Evolutionary conservation across 768 basidiomycete genomes (phyloP).

Genomic region (Porpolomopsis calyptriformis): DNA sequence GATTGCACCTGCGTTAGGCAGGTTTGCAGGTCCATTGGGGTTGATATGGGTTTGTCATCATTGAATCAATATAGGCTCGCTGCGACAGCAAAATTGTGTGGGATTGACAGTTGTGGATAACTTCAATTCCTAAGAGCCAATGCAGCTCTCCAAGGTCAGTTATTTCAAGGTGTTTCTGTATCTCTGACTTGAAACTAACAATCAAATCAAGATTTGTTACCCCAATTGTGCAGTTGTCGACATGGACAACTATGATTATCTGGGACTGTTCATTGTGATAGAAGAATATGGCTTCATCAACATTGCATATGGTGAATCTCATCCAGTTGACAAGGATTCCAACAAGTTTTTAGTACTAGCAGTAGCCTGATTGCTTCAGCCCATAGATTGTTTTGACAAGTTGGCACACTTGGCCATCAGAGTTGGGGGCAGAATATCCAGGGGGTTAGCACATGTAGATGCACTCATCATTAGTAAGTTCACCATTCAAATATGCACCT

Average conservation of each 20-base stretch:
- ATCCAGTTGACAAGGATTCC: slow-evolving; percentile 8
- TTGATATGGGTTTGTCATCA: slow-evolving; percentile 15
- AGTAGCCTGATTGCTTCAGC: slow-evolving; percentile 9
- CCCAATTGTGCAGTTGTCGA: slow-evolving; percentile 19
- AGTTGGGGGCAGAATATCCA: slow-evolving; percentile 4
- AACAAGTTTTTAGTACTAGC: slow-evolving; percentile 9
- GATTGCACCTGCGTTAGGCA: background rate
- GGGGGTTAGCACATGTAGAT: slow-evolving; percentile 27
- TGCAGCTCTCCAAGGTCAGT: slow-evolving; percentile 17
- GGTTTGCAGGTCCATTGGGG: slow-evolving; percentile 10
- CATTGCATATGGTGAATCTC: slow-evolving; percentile 10
- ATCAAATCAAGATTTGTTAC: slow-evolving; percentile 9
- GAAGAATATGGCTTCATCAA: slow-evolving; percentile 15
- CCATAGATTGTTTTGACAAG: slow-evolving; percentile 9
- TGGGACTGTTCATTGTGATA: slow-evolving; percentile 5
- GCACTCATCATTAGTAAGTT: slow-evolving; percentile 6
- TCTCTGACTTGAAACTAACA: slow-evolving; percentile 10
- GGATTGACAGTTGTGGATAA: slow-evolving; percentile 8
- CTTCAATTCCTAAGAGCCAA: slow-evolving; percentile 13
- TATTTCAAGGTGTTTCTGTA: slow-evolving; percentile 17
- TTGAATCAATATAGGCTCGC: slow-evolving; percentile 21
- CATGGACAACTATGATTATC: slow-evolving; percentile 13
- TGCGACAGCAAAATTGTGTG: slow-evolving; percentile 21
- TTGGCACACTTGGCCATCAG: slow-evolving; percentile 6
- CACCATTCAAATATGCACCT: slow-evolving; percentile 15